A percentile compares a stretch with the other conserved stretches of the same genome.
These are phyloP conservation scores for Pyrenophora tritici-repentis DNA, from an alignment of 2,329 filamentous ascomycete species.

Conservation along the genomic window DNA sequence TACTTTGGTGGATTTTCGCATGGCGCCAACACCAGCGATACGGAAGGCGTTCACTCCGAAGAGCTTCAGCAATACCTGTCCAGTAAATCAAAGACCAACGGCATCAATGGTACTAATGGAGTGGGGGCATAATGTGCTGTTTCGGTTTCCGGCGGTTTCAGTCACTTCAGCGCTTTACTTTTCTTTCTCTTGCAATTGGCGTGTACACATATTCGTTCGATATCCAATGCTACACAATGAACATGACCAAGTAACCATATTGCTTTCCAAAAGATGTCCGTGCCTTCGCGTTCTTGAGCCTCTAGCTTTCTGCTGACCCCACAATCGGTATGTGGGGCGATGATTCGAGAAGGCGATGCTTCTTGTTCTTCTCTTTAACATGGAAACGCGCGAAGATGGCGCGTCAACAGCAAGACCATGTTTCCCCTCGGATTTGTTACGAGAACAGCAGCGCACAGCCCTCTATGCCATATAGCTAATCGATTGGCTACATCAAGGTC, in stretches of 20 bases:
- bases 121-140: not conserved
- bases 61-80: constrained; percentile 33
- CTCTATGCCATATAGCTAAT: constrained; percentile 1
- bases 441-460: constrained; percentile 6
- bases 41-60: constrained; percentile 36
- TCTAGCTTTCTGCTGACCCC: constrained; percentile 25
- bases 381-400: constrained; percentile 7
- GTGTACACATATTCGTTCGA: constrained; percentile 1
- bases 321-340: constrained; percentile 39
- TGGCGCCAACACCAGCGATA: constrained; percentile 37
- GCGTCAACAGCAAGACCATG: constrained; percentile 18
- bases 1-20: constrained; percentile 42
- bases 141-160: not conserved
- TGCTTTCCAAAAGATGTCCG: constrained; percentile 9
- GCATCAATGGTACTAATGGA: constrained; percentile 17
- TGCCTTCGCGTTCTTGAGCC: constrained; percentile 11
- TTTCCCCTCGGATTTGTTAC: constrained; percentile 12
- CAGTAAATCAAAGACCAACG: constrained; percentile 15
- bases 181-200: not conserved
- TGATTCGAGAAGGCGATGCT: constrained; percentile 4
- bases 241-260: not conserved
- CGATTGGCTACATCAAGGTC: constrained; percentile 6
- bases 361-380: constrained; percentile 20
- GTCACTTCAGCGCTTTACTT: not conserved
- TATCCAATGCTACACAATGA: not conserved